Conservation (phyloP, 768 basidiomycete species). For the Neoboletus subvelutipes region DNA sequence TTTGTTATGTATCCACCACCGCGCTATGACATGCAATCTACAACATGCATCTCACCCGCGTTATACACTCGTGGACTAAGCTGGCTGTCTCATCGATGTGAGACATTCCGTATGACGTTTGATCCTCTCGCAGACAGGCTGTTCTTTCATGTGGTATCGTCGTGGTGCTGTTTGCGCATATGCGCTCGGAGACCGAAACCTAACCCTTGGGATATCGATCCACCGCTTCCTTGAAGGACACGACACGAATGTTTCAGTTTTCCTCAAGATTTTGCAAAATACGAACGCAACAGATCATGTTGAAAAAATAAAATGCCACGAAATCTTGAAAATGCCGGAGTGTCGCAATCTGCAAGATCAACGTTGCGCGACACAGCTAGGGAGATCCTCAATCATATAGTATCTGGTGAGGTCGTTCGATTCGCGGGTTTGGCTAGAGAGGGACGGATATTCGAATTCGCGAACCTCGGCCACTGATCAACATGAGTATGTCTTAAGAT, state of each 20-base stretch:
- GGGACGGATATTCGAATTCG: neutral
- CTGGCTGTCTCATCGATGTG: neutral
- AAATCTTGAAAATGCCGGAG: too few species aligned
- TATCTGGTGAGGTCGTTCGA: neutral
- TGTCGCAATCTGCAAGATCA: too few species aligned
- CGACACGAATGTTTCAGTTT: too few species aligned
- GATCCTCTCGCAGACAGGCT: neutral
- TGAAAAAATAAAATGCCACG: too few species aligned
- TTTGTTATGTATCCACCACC: constrained; percentile 26
- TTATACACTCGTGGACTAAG: neutral
- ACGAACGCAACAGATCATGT: neutral
- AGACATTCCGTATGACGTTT: neutral
- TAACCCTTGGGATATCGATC: neutral
- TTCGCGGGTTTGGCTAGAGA: too few species aligned
- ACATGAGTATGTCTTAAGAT: constrained; percentile 2
- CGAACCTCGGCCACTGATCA: neutral
- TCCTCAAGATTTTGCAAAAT: neutral
- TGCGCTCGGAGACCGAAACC: too few species aligned
- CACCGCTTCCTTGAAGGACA: neutral
- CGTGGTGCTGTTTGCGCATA: neutral
- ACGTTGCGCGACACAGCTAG: too few species aligned
- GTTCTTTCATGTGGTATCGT: neutral
- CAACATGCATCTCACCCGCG: constrained; percentile 17
- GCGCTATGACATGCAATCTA: constrained; percentile 30
- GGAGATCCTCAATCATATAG: too few species aligned